A percentile compares a stretch with the other conserved stretches of the same genome.
Conservation (phyloP, 805 yeast species). For the Wilhelminamyces savonicus region DNA sequence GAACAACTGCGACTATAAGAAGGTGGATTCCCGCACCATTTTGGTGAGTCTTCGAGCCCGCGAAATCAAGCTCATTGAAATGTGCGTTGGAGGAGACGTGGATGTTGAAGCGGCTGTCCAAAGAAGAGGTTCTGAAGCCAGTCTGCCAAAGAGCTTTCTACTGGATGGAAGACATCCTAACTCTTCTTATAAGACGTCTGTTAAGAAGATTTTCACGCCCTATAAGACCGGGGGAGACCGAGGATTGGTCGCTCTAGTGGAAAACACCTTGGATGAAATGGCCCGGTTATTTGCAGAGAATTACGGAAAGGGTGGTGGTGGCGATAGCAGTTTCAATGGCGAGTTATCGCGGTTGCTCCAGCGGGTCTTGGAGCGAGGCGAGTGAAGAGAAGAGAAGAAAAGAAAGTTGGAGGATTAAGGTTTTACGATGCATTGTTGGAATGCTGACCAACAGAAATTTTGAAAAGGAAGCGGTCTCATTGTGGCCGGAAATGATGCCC, state of each 20-base stretch:
- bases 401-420: too few relatives aligned
- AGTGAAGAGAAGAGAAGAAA: too few relatives aligned
- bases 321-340: too few relatives aligned
- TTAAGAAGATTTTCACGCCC: conserved; percentile 32
- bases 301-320: too few relatives aligned
- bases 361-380: too few relatives aligned
- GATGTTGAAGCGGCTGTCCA: too few relatives aligned
- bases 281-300: conserved; percentile 12
- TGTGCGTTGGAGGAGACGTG: conserved; percentile 25
- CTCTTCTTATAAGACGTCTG: conserved; percentile 31
- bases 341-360: too few relatives aligned
- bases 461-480: too few relatives aligned
- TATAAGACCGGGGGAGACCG: conserved; percentile 25
- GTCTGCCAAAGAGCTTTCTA: conserved; percentile 3
- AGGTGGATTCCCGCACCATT: conserved; percentile 30
- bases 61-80: conserved; percentile 39
- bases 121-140: too few relatives aligned
- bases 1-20: conserved; percentile 25
- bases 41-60: conserved; percentile 39
- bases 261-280: conserved; percentile 21
- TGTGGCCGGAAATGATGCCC: too few relatives aligned
- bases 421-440: too few relatives aligned
- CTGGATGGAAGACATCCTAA: conserved; percentile 2
- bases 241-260: conserved; percentile 20
- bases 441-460: too few relatives aligned